Evolutionary conservation across 352 stramenopile genomes (phyloP).

Genomic region (Phytophthora vignae): DNA sequence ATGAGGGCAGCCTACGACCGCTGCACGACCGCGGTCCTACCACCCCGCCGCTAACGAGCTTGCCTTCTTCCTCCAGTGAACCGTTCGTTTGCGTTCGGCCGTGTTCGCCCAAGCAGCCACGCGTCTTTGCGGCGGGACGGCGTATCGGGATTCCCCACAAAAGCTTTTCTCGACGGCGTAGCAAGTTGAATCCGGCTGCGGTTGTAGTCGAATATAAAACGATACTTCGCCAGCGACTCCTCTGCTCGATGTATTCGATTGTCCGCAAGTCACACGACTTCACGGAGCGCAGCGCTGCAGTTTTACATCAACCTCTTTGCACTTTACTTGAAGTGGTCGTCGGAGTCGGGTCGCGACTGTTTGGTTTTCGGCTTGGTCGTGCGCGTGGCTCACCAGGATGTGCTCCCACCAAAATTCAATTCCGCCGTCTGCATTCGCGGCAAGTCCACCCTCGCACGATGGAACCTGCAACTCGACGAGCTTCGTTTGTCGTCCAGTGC

Average conservation of each 20-base stretch:
- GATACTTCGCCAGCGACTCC: no score
- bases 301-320: no score
- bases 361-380: no score
- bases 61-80: background rate
- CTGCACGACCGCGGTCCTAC: background rate
- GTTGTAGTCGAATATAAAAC: no score
- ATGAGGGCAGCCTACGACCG: background rate
- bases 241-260: no score
- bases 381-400: background rate
- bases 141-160: background rate
- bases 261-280: no score
- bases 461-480: no score
- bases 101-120: conserved; percentile 10
- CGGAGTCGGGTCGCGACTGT: no score
- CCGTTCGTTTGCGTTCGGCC: conserved; percentile 2
- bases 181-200: background rate
- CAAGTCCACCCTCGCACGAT: background rate
- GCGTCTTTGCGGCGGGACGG: background rate
- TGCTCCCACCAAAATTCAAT: background rate
- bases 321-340: no score
- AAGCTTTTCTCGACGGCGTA: background rate
- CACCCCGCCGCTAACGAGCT: background rate
- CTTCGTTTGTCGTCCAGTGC: no score
- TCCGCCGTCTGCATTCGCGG: background rate
- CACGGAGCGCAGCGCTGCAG: no score